These are phyloP conservation scores for Thielaviopsis punctulata DNA, from an alignment of 2,329 filamentous ascomycete genomes.

Conservation along the genomic window DNA sequence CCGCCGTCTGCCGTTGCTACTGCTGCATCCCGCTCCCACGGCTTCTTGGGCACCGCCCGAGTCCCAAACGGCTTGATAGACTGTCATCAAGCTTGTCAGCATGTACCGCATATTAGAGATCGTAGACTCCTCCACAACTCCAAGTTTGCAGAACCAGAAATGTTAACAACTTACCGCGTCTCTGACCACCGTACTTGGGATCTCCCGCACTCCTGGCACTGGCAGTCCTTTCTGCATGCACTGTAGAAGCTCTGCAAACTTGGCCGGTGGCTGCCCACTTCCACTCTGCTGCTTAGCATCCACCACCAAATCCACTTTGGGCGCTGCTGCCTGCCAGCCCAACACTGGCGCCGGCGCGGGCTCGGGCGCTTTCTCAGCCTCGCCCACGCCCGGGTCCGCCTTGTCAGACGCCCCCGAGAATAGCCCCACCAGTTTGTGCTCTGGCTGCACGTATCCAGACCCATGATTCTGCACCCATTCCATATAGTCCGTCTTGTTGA, in stretches of 20 bases:
- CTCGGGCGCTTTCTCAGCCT: conserved; percentile 3
- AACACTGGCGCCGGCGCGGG: conserved; percentile 13
- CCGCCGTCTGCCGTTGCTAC: neutral
- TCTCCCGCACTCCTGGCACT: conserved; percentile 74
- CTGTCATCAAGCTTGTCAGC: conserved; percentile 20
- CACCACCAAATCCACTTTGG: conserved; percentile 29
- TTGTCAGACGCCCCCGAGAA: neutral
- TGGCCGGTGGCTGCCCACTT: conserved; percentile 16
- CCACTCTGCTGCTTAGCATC: conserved; percentile 18
- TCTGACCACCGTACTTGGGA: conserved; percentile 61
- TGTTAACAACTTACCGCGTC: conserved; percentile 38
- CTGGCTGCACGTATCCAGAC: conserved; percentile 19
- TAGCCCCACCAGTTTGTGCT: conserved; percentile 13
- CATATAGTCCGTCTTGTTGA: conserved; percentile 54
- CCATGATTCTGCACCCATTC: conserved; percentile 34
- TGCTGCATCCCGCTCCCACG: conserved; percentile 7
- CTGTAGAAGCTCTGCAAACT: conserved; percentile 69
- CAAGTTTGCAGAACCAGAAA: neutral
- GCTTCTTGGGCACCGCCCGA: conserved; percentile 9
- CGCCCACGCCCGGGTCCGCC: conserved; percentile 1
- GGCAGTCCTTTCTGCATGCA: conserved; percentile 68
- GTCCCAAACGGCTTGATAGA: conserved; percentile 10
- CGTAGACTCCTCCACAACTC: conserved; percentile 31
- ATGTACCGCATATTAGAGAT: neutral
- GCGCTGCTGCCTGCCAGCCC: conserved; percentile 33